phyloP scores from a whole-genome alignment of 805 yeast genomes.

The Myxozyma monticola region DNA sequence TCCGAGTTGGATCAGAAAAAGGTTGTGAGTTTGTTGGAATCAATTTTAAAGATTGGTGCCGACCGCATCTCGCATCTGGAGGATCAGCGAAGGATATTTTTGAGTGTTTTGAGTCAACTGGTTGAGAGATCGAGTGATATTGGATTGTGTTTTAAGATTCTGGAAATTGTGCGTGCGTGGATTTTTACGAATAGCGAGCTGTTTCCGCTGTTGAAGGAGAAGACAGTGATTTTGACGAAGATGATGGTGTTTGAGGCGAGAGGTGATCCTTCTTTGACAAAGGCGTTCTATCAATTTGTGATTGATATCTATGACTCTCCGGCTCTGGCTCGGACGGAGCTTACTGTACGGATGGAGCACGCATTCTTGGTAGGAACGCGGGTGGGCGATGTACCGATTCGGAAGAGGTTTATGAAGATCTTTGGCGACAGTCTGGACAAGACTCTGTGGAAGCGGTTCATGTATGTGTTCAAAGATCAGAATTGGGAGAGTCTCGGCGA shows the following conservation, averaged over 20 bases:
- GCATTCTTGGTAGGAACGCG: conserved; percentile 94
- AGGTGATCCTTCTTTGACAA: conserved; percentile 76
- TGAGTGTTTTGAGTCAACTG: conserved; percentile 81
- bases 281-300: conserved; percentile 80
- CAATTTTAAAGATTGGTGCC: conserved; percentile 73
- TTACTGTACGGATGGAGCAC: conserved; percentile 93
- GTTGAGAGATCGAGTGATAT: conserved; percentile 86
- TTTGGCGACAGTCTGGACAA: conserved; percentile 74
- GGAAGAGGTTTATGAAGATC: conserved; percentile 76
- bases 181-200: conserved; percentile 78
- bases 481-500: conserved; percentile 96
- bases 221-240: conserved; percentile 88
- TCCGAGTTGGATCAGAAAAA: conserved; percentile 73
- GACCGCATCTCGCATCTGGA: conserved; percentile 83
- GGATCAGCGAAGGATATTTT: conserved; percentile 86
- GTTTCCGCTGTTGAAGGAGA: conserved; percentile 93
- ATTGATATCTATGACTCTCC: conserved; percentile 84
- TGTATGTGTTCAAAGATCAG: conserved; percentile 89
- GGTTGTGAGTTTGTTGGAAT: conserved; percentile 73
- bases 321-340: conserved; percentile 74
- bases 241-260: conserved; percentile 91
- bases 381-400: conserved; percentile 67
- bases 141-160: conserved; percentile 68
- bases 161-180: conserved; percentile 82
- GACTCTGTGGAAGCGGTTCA: conserved; percentile 73